Evolutionary conservation across 2,329 filamentous ascomycete genomes (phyloP), one percentile per base, ranked within the genome.

Genomic region (Stemphylium vesicarium): DNA sequence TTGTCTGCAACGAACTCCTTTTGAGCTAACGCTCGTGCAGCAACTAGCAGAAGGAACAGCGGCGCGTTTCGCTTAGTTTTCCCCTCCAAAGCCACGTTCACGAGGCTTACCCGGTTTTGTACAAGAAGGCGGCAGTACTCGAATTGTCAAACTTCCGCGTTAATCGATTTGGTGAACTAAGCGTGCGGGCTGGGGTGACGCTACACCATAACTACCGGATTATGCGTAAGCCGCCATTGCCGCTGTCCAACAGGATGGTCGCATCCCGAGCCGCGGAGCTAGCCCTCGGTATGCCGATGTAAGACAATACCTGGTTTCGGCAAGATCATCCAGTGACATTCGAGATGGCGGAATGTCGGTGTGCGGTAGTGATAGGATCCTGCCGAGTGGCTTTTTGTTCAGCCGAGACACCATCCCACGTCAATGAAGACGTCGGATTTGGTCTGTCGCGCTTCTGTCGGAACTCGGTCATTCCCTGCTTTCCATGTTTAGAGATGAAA

Each of bases 231-330:
- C 56, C 64, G 65, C 65, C 47, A 39, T 31, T 62, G 39, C 62
- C 60, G 61, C 63, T 32, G 35, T 13, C 40, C 39, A 51, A 57
- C 42, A 29, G 20, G n/a, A 35, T 16, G 24, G 9, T 29, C 20
- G 24, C 9, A 11, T 47, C 18, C 49, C 33, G 48, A 56, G 37
- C 38, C 37, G 38, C 60, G 35, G 38, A 26, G 3, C 22, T 26
- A 24, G 7, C 45, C 32, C 49, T 64, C 65, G 65, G 65, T 49
- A 65, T 67, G 50, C 65, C 65, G 64, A 62, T 40, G 53, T 50
- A 38, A 50, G 49, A 31, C 43, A 41, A 38, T 32, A 48, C 24
- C 11, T 24, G 20, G n/a, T 11, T 24, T 44, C 55, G 55, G 47
- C 26, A 50, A 37, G 29, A 39, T 26, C 26, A 36, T 44, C 38